Conservation (phyloP, 2,329 filamentous ascomycete genomes). For the Fusarium falciforme region DNA sequence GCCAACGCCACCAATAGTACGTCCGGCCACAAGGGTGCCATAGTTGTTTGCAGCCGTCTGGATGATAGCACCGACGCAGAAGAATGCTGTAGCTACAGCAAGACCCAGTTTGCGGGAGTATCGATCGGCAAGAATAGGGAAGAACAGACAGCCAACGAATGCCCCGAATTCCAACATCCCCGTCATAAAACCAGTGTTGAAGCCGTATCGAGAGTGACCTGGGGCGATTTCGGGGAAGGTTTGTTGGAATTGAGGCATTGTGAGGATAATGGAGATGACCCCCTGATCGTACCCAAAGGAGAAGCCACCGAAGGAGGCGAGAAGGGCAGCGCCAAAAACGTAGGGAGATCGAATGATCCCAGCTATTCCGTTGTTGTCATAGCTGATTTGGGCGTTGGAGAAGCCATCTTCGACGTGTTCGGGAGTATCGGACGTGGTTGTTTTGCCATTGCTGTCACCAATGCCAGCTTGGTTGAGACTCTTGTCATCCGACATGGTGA, state of each 20-base stretch:
- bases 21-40: slow-evolving; percentile 62
- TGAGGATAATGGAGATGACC: slow-evolving; percentile 51
- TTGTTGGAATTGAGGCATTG: slow-evolving; percentile 55
- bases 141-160: slow-evolving; percentile 21
- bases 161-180: slow-evolving; percentile 42
- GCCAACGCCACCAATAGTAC: slow-evolving; percentile 59
- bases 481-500: neutral
- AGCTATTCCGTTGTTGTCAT: neutral
- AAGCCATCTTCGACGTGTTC: neutral
- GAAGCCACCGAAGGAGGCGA: slow-evolving; percentile 47
- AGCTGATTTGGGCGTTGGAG: neutral
- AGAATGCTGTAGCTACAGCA: slow-evolving; percentile 61
- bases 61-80: slow-evolving; percentile 64
- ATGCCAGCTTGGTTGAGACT: neutral
- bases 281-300: slow-evolving; percentile 49
- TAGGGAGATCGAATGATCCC: slow-evolving; percentile 35
- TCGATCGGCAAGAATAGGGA: slow-evolving; percentile 29
- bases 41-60: slow-evolving; percentile 62
- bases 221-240: slow-evolving; percentile 46
- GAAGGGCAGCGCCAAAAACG: slow-evolving; percentile 54
- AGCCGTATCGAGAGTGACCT: neutral
- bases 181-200: slow-evolving; percentile 42
- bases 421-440: neutral
- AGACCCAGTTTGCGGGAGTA: slow-evolving; percentile 65
- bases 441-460: neutral